Percentiles rank a stretch among this genome's conserved stretches.
phyloP scores from a whole-genome alignment of 371 early-diverging fungal genomes.

The Mucor circinelloides region DNA sequence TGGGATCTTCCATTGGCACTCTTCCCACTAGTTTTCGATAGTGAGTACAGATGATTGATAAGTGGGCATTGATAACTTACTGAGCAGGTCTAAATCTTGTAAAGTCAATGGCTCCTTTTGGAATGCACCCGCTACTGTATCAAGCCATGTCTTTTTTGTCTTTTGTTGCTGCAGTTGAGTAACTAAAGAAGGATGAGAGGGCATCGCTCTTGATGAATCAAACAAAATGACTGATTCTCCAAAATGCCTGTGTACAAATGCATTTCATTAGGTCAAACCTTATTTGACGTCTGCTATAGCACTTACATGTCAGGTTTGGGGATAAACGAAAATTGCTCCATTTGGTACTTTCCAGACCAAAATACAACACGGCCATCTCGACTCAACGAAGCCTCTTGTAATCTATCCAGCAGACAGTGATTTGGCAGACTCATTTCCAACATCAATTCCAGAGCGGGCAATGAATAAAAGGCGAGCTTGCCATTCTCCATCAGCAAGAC shows the following conservation, averaged over 20 bases:
- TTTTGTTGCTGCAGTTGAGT: conserved; percentile 20
- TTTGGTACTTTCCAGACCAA: conserved; percentile 50
- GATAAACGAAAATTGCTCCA: conserved; percentile 42
- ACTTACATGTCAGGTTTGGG: conserved; percentile 33
- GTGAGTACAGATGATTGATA: neutral
- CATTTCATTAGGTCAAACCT: too few species aligned
- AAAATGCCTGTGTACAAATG: conserved; percentile 9
- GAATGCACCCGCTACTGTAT: conserved; percentile 49
- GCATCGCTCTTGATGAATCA: conserved; percentile 39
- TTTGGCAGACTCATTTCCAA: conserved; percentile 14
- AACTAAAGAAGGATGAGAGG: conserved; percentile 41
- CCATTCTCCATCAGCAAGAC: conserved; percentile 29
- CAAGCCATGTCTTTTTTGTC: conserved; percentile 46
- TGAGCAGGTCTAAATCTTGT: conserved; percentile 49
- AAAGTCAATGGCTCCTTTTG: conserved; percentile 48
- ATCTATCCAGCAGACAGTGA: conserved; percentile 2
- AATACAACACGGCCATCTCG: conserved; percentile 53
- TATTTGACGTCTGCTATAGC: neutral
- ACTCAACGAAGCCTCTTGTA: conserved; percentile 37
- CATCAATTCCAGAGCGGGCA: conserved; percentile 34
- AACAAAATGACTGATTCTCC: conserved; percentile 49
- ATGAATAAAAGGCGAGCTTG: conserved; percentile 23
- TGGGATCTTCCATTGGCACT: conserved; percentile 19
- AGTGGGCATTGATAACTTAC: conserved; percentile 30
- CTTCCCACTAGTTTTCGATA: conserved; percentile 22